phyloP scores from a whole-genome alignment of 1,139 yeast species.

The Nakaseomyces kungkrabaensis region DNA sequence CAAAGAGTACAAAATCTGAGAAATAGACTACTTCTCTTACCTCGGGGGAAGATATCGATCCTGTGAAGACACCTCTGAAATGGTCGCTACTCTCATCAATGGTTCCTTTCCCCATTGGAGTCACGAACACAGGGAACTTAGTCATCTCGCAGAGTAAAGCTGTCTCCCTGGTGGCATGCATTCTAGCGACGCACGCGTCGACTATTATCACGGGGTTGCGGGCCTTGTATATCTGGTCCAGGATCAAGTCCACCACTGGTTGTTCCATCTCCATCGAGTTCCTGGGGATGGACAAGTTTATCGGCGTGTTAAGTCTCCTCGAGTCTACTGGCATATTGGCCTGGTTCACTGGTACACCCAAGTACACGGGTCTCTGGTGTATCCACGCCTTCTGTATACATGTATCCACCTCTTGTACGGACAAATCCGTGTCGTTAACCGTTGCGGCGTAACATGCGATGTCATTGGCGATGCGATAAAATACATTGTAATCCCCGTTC shows the following conservation, averaged over 20 bases:
- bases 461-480: slow-evolving; percentile 58
- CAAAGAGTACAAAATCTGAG: slow-evolving; percentile 63
- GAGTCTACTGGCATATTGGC: slow-evolving; percentile 51
- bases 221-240: slow-evolving; percentile 43
- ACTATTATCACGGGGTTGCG: slow-evolving; percentile 62
- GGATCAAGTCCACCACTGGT: slow-evolving; percentile 53
- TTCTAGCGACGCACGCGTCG: slow-evolving; percentile 80
- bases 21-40: slow-evolving; percentile 67
- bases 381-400: slow-evolving; percentile 59
- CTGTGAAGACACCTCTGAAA: slow-evolving; percentile 79
- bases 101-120: slow-evolving; percentile 86
- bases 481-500: slow-evolving; percentile 72
- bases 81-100: slow-evolving; percentile 61
- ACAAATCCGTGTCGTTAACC: slow-evolving; percentile 47
- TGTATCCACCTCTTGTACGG: slow-evolving; percentile 59
- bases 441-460: slow-evolving; percentile 54
- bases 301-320: slow-evolving; percentile 43
- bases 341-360: slow-evolving; percentile 74
- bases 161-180: slow-evolving; percentile 50
- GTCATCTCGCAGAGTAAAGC: slow-evolving; percentile 50
- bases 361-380: slow-evolving; percentile 69
- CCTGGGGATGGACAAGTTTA: slow-evolving; percentile 45
- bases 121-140: slow-evolving; percentile 74
- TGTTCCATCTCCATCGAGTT: slow-evolving; percentile 57
- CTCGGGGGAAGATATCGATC: slow-evolving; percentile 65